Base-by-base conservation (phyloP, 352 stramenopile genomes). In the Poterioochromonas sp. region DNA sequence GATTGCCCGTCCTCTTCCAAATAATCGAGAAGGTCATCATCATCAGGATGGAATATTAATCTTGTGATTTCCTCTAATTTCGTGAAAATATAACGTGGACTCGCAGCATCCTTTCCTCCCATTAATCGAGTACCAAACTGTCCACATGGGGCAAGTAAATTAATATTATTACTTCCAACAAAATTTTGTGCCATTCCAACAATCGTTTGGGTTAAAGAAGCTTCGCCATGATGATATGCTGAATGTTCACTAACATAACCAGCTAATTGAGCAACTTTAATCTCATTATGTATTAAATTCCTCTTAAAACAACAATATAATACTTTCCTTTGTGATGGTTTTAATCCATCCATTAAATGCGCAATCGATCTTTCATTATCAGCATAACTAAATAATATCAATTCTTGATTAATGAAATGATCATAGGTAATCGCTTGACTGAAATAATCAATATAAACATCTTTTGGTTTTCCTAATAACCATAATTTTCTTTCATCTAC, bases 191-290 rank as follows among this genome's bases (percentile, higher is more conserved):
- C 96, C 95, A 99, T 99, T 73, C 94, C 93, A 32, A 99, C 89
- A 81, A 99, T 99, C 49, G 96, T 98, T 62, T 69, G 49, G 76
- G 96, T 91, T 8, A 99, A 85, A 29, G 93, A 98, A 62, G 88
- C 89, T 83, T 99, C 96, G 44, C 96, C 96, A 85, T 99, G 96
- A 83, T 99, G 96, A 82, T 99, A 99, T 1, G 96, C 95, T 49
- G 87, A 90, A 81, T 90, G 93, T 71, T 98, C 93, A 70, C 91
- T 95, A 54, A 97, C 94, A 82, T 99, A 99, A 51, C 96, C 96
- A 3, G 95, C 95, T 35, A 99, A 90, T 83, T 99, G 96, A 12
- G 95, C 95, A 15, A 99, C 96, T 83, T 99, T 99, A 69, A 99
- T 96, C 81, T 99, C 96, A 34, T n/a, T n/a, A n/a, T 90, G 92